Conservation (phyloP, 179 eudicot species). For the Beta macrorhiza region DNA sequence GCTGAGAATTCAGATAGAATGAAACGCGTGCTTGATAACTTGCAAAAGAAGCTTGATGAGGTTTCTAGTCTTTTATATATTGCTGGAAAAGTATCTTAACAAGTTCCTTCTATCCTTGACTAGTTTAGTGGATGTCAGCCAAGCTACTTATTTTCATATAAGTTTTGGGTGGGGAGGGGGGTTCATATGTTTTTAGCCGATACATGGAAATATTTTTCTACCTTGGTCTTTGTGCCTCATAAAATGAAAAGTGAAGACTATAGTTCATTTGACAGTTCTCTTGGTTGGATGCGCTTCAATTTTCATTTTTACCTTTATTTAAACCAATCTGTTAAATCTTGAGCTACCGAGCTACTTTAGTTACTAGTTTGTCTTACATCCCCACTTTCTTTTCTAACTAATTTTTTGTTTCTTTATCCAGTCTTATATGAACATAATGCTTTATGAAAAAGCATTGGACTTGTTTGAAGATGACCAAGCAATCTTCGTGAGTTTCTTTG, state of each 20-base stretch:
- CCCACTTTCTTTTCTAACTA: conserved; percentile 5
- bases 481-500: conserved; percentile 56
- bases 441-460: conserved; percentile 85
- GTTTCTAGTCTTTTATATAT: conserved; percentile 36
- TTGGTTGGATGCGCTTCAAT: neutral
- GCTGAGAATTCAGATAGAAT: conserved; percentile 84
- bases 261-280: neutral
- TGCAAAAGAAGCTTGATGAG: conserved; percentile 91
- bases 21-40: conserved; percentile 58
- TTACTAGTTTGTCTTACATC: conserved; percentile 11
- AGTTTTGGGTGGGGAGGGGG: neutral
- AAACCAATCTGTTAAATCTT: neutral
- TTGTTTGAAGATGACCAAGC: conserved; percentile 91
- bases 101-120: neutral
- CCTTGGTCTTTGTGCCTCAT: neutral
- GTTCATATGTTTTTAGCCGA: neutral
- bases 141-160: too few relatives aligned
- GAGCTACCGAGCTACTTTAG: neutral
- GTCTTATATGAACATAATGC: conserved; percentile 77
- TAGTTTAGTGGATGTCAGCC: neutral
- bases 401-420: conserved; percentile 36
- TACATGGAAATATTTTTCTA: neutral
- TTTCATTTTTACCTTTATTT: neutral
- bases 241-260: neutral
- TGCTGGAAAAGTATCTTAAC: neutral